phyloP scores from a whole-genome alignment of 2,329 filamentous ascomycete genomes.

The Botryosphaeria dothidea region DNA sequence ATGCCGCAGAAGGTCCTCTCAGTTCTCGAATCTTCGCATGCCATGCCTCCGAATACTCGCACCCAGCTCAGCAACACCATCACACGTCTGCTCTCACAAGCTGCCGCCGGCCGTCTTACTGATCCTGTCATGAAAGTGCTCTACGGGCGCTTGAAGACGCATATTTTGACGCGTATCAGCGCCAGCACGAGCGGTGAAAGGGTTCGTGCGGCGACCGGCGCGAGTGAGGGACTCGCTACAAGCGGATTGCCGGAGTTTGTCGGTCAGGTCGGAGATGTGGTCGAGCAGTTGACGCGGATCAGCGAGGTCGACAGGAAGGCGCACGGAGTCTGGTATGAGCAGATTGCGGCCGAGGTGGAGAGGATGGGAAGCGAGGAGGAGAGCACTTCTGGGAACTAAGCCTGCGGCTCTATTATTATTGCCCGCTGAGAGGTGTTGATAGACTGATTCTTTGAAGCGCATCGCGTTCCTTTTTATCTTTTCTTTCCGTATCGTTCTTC shows the following conservation, averaged over 20 bases:
- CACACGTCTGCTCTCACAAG: conserved; percentile 54
- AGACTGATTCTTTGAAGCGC: neutral
- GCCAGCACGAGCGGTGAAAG: conserved; percentile 70
- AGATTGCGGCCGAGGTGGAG: conserved; percentile 59
- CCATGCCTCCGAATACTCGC: conserved; percentile 51
- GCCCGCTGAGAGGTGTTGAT: too few species aligned
- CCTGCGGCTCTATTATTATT: neutral
- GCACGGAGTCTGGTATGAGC: conserved; percentile 71
- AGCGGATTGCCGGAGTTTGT: conserved; percentile 75
- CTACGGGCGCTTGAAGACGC: conserved; percentile 65
- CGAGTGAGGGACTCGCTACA: conserved; percentile 68
- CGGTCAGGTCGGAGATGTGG: conserved; percentile 66
- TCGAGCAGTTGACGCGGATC: conserved; percentile 66
- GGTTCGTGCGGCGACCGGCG: conserved; percentile 67
- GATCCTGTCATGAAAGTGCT: conserved; percentile 69
- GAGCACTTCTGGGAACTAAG: neutral
- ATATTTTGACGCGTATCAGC: conserved; percentile 65
- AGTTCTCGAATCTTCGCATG: conserved; percentile 51
- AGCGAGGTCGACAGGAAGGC: conserved; percentile 67
- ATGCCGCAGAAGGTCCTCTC: conserved; percentile 48
- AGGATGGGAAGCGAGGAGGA: conserved; percentile 27
- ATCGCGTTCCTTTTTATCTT: neutral
- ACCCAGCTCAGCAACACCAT: conserved; percentile 46
- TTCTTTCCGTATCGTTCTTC: neutral
- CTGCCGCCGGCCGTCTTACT: conserved; percentile 50